Evolutionary conservation across 352 stramenopile genomes (phyloP), one percentile per base, ranked within the genome.

Genomic region (Pythium aristosporum): DNA sequence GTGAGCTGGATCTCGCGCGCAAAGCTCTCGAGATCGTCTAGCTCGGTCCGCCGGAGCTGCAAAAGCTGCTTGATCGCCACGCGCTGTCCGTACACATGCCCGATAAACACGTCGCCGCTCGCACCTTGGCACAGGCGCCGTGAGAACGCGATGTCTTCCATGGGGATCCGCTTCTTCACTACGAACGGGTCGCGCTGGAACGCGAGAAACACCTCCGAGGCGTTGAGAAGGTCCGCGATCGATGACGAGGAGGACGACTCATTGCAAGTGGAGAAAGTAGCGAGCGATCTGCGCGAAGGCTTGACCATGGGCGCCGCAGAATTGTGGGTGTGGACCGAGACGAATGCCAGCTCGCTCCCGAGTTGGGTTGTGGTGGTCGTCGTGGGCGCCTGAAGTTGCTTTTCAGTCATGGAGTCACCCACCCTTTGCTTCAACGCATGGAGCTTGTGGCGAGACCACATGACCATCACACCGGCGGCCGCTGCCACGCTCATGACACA

Each of bases 121-220:
- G 63, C 69, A 1, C 76, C 74, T 16, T 74, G 72, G 51, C 65
- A 80, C 13, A 53, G 77, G 55, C 57, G 80, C 46, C 53, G 69
- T 63, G 55, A 69, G 28, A 77, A 74, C 43, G 71, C 61, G 1
- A 89, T 69, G 52, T 89, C 77, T n/a, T 81, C 63, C 53, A 85
- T 80, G 2, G 77, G 76, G 13, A 87, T 74, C 15, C 80, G 73
- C 48, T 85, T 74, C 21, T 71, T 44, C 25, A 77, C 49, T 8
- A 89, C 64, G 8, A 76, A n/a, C 10, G 69, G 63, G 37, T 89
- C 74, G 30, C 66, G 82, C 57, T 86, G 72, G 60, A 88, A 88
- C 4, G 69, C 65, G 52, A 81, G 54, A 21, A 87, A 57, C 57
- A 84, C 71, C 51, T 75, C 48, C 9, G 77, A 88, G 44, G 74